phyloP scores from a whole-genome alignment of 2,329 filamentous ascomycete genomes.

The Cladosporium cucumerinum region DNA sequence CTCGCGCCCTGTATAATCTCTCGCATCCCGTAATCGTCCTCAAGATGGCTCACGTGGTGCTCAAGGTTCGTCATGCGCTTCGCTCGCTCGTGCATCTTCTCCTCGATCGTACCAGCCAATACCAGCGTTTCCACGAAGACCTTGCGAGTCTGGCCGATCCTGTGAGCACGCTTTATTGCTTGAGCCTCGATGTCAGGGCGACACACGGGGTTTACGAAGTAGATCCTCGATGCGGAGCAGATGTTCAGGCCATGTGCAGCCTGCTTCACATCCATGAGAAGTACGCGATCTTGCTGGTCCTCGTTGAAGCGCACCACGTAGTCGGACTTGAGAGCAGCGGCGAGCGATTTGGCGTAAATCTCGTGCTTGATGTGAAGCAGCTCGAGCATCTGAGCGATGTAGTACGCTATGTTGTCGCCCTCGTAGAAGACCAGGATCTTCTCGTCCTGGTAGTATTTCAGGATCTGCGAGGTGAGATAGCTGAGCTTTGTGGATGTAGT shows the following conservation, averaged over 20 bases:
- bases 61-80: conserved; percentile 67
- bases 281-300: conserved; percentile 65
- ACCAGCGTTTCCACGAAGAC: conserved; percentile 87
- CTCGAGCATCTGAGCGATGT: conserved; percentile 79
- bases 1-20: conserved; percentile 57
- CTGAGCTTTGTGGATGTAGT: conserved; percentile 84
- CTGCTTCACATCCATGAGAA: conserved; percentile 88
- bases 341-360: conserved; percentile 64
- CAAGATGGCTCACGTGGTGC: conserved; percentile 53
- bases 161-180: conserved; percentile 83
- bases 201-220: conserved; percentile 85
- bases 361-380: conserved; percentile 61
- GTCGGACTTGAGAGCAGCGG: conserved; percentile 60
- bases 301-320: conserved; percentile 79
- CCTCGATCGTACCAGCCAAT: conserved; percentile 75
- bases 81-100: conserved; percentile 72
- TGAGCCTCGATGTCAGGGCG: conserved; percentile 82
- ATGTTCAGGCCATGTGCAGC: conserved; percentile 87
- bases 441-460: conserved; percentile 64
- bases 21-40: conserved; percentile 58
- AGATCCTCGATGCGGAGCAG: conserved; percentile 76
- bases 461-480: conserved; percentile 73
- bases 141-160: conserved; percentile 75
- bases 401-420: conserved; percentile 79
- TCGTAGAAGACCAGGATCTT: conserved; percentile 95